Evolutionary conservation across 2,329 filamentous ascomycete species (phyloP).

Genomic region (Paraconiothyrium sp.): DNA sequence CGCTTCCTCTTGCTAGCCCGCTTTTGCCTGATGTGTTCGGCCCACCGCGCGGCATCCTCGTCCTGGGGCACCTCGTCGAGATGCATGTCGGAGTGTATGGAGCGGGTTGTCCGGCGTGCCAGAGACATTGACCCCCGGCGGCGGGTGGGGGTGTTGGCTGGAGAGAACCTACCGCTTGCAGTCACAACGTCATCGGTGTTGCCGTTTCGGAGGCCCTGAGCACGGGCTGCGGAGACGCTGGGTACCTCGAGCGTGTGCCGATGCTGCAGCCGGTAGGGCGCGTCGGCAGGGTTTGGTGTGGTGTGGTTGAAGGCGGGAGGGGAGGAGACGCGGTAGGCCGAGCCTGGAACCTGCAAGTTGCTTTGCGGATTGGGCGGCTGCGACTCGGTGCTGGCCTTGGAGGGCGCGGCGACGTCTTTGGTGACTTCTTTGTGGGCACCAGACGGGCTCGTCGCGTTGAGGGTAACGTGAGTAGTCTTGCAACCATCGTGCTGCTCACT

Average conservation of each 20-base stretch:
- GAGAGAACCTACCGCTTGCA: constrained; percentile 84
- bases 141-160: constrained; percentile 64
- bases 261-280: constrained; percentile 72
- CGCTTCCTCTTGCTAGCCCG: constrained; percentile 85
- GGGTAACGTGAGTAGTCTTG: constrained; percentile 48
- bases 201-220: constrained; percentile 68
- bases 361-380: constrained; percentile 29
- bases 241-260: constrained; percentile 91
- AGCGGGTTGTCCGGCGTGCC: constrained; percentile 81
- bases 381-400: constrained; percentile 25
- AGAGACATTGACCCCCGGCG: constrained; percentile 86
- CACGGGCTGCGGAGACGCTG: constrained; percentile 68
- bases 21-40: constrained; percentile 91
- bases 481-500: constrained; percentile 48
- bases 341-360: constrained; percentile 49
- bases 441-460: constrained; percentile 38
- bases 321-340: constrained; percentile 67
- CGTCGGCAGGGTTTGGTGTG: constrained; percentile 60
- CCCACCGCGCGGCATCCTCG: constrained; percentile 90
- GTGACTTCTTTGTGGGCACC: constrained; percentile 42
- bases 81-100: constrained; percentile 83
- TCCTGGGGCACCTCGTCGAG: constrained; percentile 86
- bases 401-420: constrained; percentile 37
- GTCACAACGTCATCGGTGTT: constrained; percentile 68
- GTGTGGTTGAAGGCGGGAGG: constrained; percentile 66